These are phyloP conservation scores for Coemansia sp. DNA, from an alignment of 192 early-diverging fungal genomes.

Conservation along the genomic window DNA sequence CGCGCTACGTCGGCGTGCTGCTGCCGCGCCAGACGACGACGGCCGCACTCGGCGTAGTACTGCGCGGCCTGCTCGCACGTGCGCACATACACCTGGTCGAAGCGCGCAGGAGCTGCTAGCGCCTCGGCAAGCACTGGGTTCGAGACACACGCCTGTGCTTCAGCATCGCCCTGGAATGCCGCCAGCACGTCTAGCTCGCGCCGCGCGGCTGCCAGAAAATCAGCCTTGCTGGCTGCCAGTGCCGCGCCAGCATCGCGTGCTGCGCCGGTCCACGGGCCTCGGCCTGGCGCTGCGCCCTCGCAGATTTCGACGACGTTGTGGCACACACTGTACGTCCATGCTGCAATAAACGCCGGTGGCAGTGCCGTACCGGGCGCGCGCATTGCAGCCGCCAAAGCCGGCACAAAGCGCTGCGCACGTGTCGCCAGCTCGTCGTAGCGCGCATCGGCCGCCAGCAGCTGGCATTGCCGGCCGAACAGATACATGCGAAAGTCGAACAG, in stretches of 20 bases:
- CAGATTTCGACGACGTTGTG: constrained; percentile 51
- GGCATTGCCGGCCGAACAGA: constrained; percentile 88
- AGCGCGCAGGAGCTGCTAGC: constrained; percentile 32
- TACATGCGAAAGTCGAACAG: constrained; percentile 98
- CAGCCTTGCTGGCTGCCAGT: constrained; percentile 49
- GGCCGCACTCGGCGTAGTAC: constrained; percentile 48
- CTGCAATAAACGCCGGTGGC: constrained; percentile 30
- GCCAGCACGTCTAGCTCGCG: constrained; percentile 49
- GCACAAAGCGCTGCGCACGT: constrained; percentile 41
- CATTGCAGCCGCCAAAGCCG: constrained; percentile 32
- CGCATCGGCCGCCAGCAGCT: constrained; percentile 68
- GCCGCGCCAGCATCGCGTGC: background rate
- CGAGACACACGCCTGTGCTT: constrained; percentile 12
- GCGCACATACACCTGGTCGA: constrained; percentile 50
- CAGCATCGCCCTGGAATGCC: constrained; percentile 15
- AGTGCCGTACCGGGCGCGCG: constrained; percentile 37
- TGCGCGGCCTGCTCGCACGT: constrained; percentile 51
- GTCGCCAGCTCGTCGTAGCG: constrained; percentile 40
- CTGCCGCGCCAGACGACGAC: constrained; percentile 37
- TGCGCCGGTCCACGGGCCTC: constrained; percentile 5
- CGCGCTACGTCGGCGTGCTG: constrained; percentile 46
- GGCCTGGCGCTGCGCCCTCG: constrained; percentile 22
- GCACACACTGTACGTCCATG: constrained; percentile 48
- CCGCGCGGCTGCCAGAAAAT: constrained; percentile 42
- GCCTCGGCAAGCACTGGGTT: constrained; percentile 50